Percentiles rank a stretch among this genome's conserved stretches.
These are phyloP conservation scores for Dichotomocladium elegans DNA, from an alignment of 371 early-diverging fungal species.

Conservation along the genomic window DNA sequence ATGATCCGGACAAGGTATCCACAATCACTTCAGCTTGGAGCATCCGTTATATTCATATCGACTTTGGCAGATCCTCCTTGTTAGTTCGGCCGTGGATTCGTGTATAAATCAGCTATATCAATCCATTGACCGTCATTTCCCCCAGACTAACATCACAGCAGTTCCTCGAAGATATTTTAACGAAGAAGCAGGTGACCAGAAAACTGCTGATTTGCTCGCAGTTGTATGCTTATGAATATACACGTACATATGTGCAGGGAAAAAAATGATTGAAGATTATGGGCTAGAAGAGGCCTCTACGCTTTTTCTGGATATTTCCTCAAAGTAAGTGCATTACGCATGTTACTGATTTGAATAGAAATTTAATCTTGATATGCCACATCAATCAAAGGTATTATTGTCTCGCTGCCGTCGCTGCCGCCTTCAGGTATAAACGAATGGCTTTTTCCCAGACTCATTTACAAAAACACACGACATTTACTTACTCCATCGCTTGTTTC, in stretches of 20 bases:
- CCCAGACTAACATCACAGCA: conserved; percentile 38
- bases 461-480: too few species aligned
- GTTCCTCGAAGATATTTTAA: conserved; percentile 57
- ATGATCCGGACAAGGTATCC: conserved; percentile 58
- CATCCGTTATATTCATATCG: not conserved
- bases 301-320: conserved; percentile 32
- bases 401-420: conserved; percentile 50
- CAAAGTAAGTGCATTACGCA: conserved; percentile 32
- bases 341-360: not conserved
- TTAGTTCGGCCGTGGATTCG: conserved; percentile 34
- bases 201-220: not conserved
- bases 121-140: conserved; percentile 44
- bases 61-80: conserved; percentile 2
- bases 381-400: conserved; percentile 45
- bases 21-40: not conserved
- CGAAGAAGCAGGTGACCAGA: conserved; percentile 45
- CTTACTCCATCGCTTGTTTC: too few species aligned
- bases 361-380: not conserved
- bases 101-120: conserved; percentile 39
- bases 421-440: conserved; percentile 43
- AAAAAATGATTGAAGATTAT: conserved; percentile 43
- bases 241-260: conserved; percentile 19
- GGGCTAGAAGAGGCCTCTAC: conserved; percentile 39
- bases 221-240: not conserved
- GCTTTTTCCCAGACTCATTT: not conserved